Evolutionary conservation across 1,139 yeast genomes (phyloP).

Genomic region (Magnusiomyces paraingens): DNA sequence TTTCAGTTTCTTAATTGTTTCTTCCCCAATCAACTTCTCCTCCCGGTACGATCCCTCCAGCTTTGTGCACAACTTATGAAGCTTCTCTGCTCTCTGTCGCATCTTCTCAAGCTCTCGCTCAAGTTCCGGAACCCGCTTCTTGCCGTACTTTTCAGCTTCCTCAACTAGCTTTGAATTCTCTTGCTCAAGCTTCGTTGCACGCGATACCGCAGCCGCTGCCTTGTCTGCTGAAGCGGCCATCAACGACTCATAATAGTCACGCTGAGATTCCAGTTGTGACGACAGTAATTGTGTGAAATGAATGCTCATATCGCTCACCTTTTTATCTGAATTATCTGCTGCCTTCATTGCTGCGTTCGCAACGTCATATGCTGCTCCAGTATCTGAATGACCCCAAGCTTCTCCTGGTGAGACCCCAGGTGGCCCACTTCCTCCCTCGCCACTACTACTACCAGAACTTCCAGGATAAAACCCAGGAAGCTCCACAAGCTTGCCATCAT

Average conservation of each 20-base stretch:
- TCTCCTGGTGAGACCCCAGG: no score
- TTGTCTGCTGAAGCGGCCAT: constrained; percentile 40
- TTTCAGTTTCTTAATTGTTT: constrained; percentile 53
- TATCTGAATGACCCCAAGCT: background rate
- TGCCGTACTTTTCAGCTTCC: constrained; percentile 15
- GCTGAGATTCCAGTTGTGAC: constrained; percentile 81
- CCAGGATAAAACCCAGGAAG: constrained; percentile 35
- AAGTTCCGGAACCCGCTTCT: constrained; percentile 16
- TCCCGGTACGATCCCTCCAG: constrained; percentile 37
- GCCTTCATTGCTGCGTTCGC: constrained; percentile 15
- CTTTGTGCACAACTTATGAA: constrained; percentile 23
- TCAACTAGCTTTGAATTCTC: constrained; percentile 21
- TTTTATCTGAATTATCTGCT: constrained; percentile 22
- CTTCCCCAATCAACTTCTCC: constrained; percentile 49
- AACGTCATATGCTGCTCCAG: constrained; percentile 7
- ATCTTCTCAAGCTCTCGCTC: constrained; percentile 29
- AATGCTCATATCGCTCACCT: constrained; percentile 53
- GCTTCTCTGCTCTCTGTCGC: constrained; percentile 30
- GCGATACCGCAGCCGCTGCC: constrained; percentile 28
- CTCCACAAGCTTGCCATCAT: constrained; percentile 81
- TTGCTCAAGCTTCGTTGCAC: constrained; percentile 37
- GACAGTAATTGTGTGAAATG: constrained; percentile 76
- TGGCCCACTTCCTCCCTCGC: background rate
- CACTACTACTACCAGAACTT: background rate
- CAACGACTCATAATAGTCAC: constrained; percentile 71